Percentiles rank a stretch among this genome's conserved stretches.
Evolutionary conservation across 208 protist genomes (phyloP).

Genomic region (Trypanosoma mega): DNA sequence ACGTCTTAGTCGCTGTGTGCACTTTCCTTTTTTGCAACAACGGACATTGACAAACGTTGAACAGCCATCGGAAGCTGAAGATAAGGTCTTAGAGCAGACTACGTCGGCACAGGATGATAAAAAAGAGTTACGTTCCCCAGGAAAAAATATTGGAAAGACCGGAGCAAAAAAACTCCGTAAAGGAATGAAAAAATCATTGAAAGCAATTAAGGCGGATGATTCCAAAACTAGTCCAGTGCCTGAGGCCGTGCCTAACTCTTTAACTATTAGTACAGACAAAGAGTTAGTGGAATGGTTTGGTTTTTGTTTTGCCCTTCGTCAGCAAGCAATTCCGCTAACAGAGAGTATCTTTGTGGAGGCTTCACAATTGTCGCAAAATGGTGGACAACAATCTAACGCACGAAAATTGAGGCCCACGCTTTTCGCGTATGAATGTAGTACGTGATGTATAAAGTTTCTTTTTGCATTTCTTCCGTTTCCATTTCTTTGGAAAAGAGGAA

Average conservation of each 20-base stretch:
- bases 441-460: too few species aligned
- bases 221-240: neutral
- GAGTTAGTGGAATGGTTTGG: slow-evolving; percentile 74
- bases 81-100: too few species aligned
- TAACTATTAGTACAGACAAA: slow-evolving; percentile 38
- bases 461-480: too few species aligned
- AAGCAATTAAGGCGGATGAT: neutral
- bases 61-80: neutral
- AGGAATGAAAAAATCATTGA: neutral
- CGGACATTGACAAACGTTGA: neutral
- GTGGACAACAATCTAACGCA: neutral
- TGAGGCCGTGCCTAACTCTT: slow-evolving; percentile 17
- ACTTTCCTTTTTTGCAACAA: slow-evolving; percentile 10
- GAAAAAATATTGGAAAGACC: neutral
- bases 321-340: slow-evolving; percentile 30
- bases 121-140: neutral
- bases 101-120: too few species aligned
- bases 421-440: neutral
- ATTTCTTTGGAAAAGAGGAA: too few species aligned
- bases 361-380: neutral
- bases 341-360: slow-evolving; percentile 38
- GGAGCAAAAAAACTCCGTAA: neutral
- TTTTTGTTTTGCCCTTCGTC: slow-evolving; percentile 49
- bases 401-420: too few species aligned
- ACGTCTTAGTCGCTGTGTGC: slow-evolving; percentile 12